Evolutionary conservation across 805 yeast genomes (phyloP).

Genomic region (Cyberlindnera petersonii): DNA sequence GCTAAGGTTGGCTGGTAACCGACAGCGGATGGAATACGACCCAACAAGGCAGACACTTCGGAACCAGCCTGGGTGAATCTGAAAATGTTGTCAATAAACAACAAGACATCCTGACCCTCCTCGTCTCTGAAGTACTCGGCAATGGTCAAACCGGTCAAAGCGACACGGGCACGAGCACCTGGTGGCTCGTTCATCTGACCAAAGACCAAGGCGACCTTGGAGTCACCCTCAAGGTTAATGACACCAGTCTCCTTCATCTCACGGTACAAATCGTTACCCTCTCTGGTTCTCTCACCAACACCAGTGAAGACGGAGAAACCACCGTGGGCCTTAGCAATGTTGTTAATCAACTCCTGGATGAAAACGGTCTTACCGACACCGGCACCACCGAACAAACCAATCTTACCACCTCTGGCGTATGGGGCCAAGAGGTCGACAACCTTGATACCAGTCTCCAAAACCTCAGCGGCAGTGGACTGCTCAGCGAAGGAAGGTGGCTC

Average conservation of each 20-base stretch:
- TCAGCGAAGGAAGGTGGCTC: slow-evolving; percentile 96
- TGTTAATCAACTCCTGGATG: slow-evolving; percentile 99
- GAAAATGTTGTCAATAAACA: slow-evolving; percentile 99
- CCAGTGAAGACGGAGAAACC: slow-evolving; percentile 99
- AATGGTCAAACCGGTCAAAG: slow-evolving; percentile 98
- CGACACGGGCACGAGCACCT: slow-evolving; percentile 99
- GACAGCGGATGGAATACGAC: slow-evolving; percentile 99
- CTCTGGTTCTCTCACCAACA: slow-evolving; percentile 99
- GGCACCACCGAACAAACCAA: slow-evolving; percentile 99
- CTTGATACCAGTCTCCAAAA: slow-evolving; percentile 98
- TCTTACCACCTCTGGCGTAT: slow-evolving; percentile 99
- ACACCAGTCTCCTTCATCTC: slow-evolving; percentile 99
- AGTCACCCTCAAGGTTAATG: slow-evolving; percentile 98
- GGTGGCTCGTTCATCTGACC: slow-evolving; percentile 99
- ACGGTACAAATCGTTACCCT: slow-evolving; percentile 99
- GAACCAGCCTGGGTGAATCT: slow-evolving; percentile 99
- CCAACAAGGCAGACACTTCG: slow-evolving; percentile 98
- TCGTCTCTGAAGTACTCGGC: slow-evolving; percentile 99
- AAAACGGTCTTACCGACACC: slow-evolving; percentile 99
- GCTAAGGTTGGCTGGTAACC: slow-evolving; percentile 99
- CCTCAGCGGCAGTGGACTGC: slow-evolving; percentile 97
- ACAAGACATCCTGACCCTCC: slow-evolving; percentile 99
- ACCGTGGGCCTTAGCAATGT: slow-evolving; percentile 99
- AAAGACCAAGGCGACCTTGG: slow-evolving; percentile 98
- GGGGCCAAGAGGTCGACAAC: slow-evolving; percentile 99